Evolutionary conservation across 176 grass and related monocot species (phyloP), one percentile per base, ranked within the genome.

Genomic region (Zizania latifolia): DNA sequence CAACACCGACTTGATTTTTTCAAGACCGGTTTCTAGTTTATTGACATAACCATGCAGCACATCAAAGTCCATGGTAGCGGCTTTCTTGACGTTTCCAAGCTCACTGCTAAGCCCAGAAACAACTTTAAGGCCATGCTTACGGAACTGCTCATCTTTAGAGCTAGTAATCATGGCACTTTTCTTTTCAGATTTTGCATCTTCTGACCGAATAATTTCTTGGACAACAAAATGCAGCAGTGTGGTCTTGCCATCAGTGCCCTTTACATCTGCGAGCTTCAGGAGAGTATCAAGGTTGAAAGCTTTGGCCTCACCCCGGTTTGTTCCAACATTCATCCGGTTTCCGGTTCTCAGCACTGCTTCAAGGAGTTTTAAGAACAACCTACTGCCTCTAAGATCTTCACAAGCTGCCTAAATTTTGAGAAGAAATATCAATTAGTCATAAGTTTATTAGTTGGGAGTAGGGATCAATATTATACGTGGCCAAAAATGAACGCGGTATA

Each of bases 211-310:
- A 40, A 99, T 99, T 77, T 99, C 95, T 82, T 94, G 95, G 58
- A 99, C 95, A 8, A 99, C 95, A 70, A 99, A 99, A 81, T 99
- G 95, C 43, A 99, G 87, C 27, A 99, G 73, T 8, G 95, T 94
- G 61, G 95, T 99, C 81, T 92, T 99, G 17, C 95, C 95, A 51
- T 99, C 95, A 22, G 91, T 88, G 30, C 91, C 92, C 70, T 99
- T 99, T 21, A 99, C 91, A 31, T 99, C 95, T 31, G 95, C 89
- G 11, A 99, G 95, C 66, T 99, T 99, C 32, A 99, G 86, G 71
- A 99, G 95, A 67, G 91, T 94, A 39, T 99, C 95, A 35, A 99
- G 95, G 81, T 99, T 99, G 77, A 99, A 99, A 19, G 95, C 95
- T 72, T 85, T 88, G 17, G 95, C 95, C 43, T 94, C 86, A 23